Evolutionary conservation across 73 alveolate species (phyloP).

Genomic region (Paramecium primaurelia): DNA sequence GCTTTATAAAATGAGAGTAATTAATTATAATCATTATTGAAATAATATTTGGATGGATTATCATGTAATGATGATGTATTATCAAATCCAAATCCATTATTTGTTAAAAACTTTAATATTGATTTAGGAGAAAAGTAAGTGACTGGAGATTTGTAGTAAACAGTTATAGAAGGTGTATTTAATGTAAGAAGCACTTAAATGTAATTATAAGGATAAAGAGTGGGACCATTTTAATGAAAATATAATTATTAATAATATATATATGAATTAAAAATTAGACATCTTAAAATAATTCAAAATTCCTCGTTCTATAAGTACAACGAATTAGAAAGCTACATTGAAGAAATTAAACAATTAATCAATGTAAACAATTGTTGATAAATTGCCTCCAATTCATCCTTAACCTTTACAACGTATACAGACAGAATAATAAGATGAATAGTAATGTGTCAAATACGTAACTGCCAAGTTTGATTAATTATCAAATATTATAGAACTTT

Average conservation of each 20-base stretch:
- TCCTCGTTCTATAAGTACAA: neutral
- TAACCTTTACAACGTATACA: neutral
- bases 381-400: neutral
- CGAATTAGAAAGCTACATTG: neutral
- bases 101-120: constrained; percentile 90
- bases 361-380: neutral
- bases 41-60: constrained; percentile 96
- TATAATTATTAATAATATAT: neutral
- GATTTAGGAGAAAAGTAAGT: constrained; percentile 91
- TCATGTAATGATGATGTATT: constrained; percentile 96
- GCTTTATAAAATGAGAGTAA: constrained; percentile 92
- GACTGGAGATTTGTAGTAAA: constrained; percentile 78
- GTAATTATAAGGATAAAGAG: constrained; percentile 56
- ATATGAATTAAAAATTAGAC: neutral
- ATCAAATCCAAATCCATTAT: constrained; percentile 90
- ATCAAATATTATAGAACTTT: neutral
- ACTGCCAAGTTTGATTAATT: neutral
- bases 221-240: constrained; percentile 38
- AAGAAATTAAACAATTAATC: neutral
- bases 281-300: neutral
- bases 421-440: neutral
- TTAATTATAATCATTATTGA: constrained; percentile 88
- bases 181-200: constrained; percentile 55
- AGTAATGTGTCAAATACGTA: neutral
- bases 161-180: constrained; percentile 88